Base-by-base conservation (phyloP, 495 filamentous ascomycete genomes). In the Immersiella caudata region DNA sequence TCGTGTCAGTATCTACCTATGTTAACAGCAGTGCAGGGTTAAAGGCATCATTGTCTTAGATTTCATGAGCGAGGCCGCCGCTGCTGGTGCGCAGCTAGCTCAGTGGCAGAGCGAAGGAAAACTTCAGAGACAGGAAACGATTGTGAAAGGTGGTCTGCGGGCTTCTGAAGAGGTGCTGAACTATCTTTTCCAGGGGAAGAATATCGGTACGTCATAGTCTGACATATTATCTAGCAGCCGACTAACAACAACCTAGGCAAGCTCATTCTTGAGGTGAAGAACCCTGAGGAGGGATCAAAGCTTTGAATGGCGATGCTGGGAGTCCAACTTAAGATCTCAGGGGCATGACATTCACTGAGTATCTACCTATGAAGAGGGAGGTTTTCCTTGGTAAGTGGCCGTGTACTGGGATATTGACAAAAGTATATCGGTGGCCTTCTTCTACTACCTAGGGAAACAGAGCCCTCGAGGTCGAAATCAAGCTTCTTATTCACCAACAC, bases 41-140 rank as follows among this genome's bases (percentile, higher is more conserved):
- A 80, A 84, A 66, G 89, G 90, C 0, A 89, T 93, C 77, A 86
- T 91, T 58, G 79, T 88, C 26, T 70, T 82, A 12, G 89, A 91
- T 75, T 84, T 78, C 68, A 61, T 68, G 11, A 54, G 73, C 8
- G 78, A 85, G 49, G 77, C 75, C 58, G 25, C 70, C 7, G 73
- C 75, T 46, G 82, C 86, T 2, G 72, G 72, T 18, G 68, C 79
- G 67, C 79, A 86, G 66, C 72, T 88, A 0, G 80, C 80, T 36
- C 76, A 81, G 67, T 87, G 82, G 80, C 72, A 86, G 62, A 69
- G 66, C 1, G 82, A 88, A 69, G 84, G 84, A 20, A 87, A 86
- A 78, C 70, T 91, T 22, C 78, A 85, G 69, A 67, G 80, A 22
- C 82, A 84, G 70, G 84, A 86, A 76, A 86, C 84, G 0, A 80